A percentile compares a stretch with the other conserved stretches of the same genome.
Conservation (phyloP, 228 moss, liverwort and hornwort genomes). For the Sphagnum magellanicum region DNA sequence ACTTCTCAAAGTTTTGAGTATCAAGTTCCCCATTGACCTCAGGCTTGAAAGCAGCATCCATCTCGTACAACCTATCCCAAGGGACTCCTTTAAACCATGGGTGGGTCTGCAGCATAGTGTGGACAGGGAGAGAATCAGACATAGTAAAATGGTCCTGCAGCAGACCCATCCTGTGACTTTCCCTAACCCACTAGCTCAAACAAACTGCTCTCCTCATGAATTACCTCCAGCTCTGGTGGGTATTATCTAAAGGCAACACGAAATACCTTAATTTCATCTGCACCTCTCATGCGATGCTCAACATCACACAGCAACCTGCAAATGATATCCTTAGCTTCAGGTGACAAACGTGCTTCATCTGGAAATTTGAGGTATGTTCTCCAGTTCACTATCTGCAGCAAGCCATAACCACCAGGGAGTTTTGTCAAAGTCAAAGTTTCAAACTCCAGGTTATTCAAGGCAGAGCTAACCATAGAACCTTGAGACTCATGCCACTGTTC, state of each 20-base stretch:
- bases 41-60: slow-evolving; percentile 95
- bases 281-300: slow-evolving; percentile 81
- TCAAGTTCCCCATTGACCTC: slow-evolving; percentile 97
- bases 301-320: slow-evolving; percentile 99
- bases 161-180: too few relatives aligned
- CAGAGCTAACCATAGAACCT: too few relatives aligned
- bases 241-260: too few relatives aligned
- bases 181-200: too few relatives aligned
- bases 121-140: neutral
- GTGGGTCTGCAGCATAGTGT: slow-evolving; percentile 50
- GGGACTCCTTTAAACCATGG: slow-evolving; percentile 86
- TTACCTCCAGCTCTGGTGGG: too few relatives aligned
- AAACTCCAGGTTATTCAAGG: too few relatives aligned
- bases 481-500: too few relatives aligned
- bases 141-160: too few relatives aligned
- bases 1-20: slow-evolving; percentile 98
- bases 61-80: slow-evolving; percentile 86
- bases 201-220: too few relatives aligned
- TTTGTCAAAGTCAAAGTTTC: too few relatives aligned
- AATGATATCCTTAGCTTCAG: slow-evolving; percentile 91
- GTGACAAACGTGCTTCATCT: slow-evolving; percentile 72
- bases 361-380: slow-evolving; percentile 95
- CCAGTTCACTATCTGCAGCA: slow-evolving; percentile 94
- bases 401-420: too few relatives aligned
- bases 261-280: slow-evolving; percentile 85